Evolutionary conservation across 768 basidiomycete genomes (phyloP), one percentile per base, ranked within the genome.

Genomic region (Wakefieldia striispora): DNA sequence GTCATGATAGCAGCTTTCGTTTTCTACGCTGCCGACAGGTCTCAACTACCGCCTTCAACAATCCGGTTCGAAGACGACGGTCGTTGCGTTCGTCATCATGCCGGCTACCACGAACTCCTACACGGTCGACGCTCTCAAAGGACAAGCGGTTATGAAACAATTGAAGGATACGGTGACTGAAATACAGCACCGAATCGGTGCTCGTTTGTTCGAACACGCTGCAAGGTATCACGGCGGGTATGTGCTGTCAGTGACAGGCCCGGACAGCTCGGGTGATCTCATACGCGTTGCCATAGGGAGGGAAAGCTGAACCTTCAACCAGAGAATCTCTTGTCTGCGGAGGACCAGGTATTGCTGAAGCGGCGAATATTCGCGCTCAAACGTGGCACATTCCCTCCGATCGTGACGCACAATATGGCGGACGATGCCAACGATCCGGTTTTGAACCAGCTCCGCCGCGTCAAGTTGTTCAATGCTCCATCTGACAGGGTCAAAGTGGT

Each of bases 61-160:
- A 53, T 62, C 74, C 16, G 83, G 81, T 17, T 87, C 90, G 14
- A 81, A 77, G 54, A 80, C 82, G 40, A 97, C 97, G 7, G 84
- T 98, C 47, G 91, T 99, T 39, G 97, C 97, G 0, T 99, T 99
- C 76, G 91, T 99, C 68, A 97, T 99, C 70, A 95, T 97, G 90
- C 97, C 97, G 19, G 97, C 97, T 6, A 72, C 90, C 10, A 97
- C 93, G 1, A 88, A 95, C 62, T 95, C 93, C 5, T 99, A 98
- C 73, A 97, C 95, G 20, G 82, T 99, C 61, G 97, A 99, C 61
- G 93, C 97, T 0, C 82, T 99, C 55, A 99, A 99, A 68, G 87
- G 87, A 11, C 97, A 98, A 62, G 97, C 97, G 13, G 97, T 97
- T 43, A 97, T 91, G 50, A 95, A 95, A 67, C 97, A 98, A 68